Conservation (phyloP, 495 filamentous ascomycete genomes). For the Neurospora sublineolata region DNA sequence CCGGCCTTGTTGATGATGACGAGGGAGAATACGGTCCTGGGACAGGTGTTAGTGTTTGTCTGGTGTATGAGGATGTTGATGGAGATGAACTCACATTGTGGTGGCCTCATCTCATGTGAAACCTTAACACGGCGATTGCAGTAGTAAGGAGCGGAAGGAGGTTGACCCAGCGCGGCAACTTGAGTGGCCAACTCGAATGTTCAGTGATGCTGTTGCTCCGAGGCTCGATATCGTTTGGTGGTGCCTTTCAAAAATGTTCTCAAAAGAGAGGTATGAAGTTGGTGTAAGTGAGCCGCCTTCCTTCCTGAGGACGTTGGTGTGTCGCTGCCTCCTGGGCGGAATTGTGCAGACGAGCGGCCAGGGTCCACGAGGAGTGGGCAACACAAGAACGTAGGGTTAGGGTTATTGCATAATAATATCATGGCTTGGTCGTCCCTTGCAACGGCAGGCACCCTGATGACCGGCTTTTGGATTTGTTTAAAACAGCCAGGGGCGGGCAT, state of each 20-base stretch:
- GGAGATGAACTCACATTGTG: conserved; percentile 9
- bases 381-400: too few species aligned
- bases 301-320: neutral
- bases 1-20: conserved; percentile 98
- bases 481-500: neutral
- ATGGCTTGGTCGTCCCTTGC: neutral
- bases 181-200: neutral
- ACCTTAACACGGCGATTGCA: neutral
- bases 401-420: neutral
- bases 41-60: neutral
- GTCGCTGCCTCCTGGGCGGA: neutral
- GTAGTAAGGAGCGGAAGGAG: neutral
- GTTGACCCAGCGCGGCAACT: neutral
- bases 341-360: neutral
- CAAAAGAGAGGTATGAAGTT: neutral
- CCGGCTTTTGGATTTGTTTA: neutral
- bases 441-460: neutral
- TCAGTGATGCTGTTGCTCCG: neutral
- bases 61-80: neutral
- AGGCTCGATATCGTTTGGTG: neutral
- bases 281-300: neutral
- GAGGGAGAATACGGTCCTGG: conserved; percentile 82
- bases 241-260: neutral
- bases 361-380: neutral
- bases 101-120: conserved; percentile 8